Evolutionary conservation across 768 basidiomycete species (phyloP).

Genomic region (Gloeostereum incarnatum): DNA sequence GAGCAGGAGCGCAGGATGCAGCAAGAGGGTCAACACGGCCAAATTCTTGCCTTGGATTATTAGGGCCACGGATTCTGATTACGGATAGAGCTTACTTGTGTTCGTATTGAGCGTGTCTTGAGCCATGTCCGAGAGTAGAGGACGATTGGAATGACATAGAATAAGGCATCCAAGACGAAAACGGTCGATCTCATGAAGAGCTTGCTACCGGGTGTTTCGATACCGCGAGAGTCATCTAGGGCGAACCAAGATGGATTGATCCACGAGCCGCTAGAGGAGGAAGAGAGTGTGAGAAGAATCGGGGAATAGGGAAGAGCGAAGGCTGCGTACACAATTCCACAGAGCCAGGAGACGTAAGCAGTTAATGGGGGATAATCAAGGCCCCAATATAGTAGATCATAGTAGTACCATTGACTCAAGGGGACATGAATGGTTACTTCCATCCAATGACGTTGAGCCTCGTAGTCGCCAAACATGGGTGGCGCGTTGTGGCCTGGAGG

Average conservation of each 20-base stretch:
- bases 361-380: constrained; percentile 93
- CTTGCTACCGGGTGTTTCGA: constrained; percentile 57
- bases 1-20: constrained; percentile 78
- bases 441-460: constrained; percentile 96
- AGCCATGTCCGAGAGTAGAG: constrained; percentile 62
- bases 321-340: constrained; percentile 58
- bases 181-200: constrained; percentile 80
- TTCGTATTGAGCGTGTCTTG: constrained; percentile 60
- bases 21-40: constrained; percentile 60
- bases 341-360: constrained; percentile 82
- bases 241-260: constrained; percentile 63
- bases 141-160: constrained; percentile 70
- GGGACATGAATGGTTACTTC: constrained; percentile 79
- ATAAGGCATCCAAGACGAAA: constrained; percentile 50
- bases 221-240: constrained; percentile 58
- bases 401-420: constrained; percentile 72
- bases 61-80: too few relatives aligned
- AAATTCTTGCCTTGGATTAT: constrained; percentile 55
- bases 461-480: constrained; percentile 88
- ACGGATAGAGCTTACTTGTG: constrained; percentile 47
- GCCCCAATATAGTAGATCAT: constrained; percentile 88
- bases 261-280: constrained; percentile 30
- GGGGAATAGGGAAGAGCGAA: background rate
- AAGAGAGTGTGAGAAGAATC: constrained; percentile 11
- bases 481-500: constrained; percentile 54